Evolutionary conservation across 164 flowering plant genomes (phyloP), one percentile per base, ranked within the genome.

Genomic region (Berberis vulgaris): DNA sequence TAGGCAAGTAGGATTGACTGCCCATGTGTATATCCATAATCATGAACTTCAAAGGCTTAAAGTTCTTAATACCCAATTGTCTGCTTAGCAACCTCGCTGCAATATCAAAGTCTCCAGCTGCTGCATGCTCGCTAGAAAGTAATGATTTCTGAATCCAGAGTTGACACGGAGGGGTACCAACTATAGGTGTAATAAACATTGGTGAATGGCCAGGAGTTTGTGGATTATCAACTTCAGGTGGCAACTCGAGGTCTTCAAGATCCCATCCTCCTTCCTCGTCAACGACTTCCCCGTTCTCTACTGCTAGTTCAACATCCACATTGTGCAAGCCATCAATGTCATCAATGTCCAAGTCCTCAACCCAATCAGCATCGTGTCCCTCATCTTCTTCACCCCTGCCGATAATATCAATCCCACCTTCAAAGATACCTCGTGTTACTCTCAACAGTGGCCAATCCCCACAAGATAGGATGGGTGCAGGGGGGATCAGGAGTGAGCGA

Each of bases 111-210:
- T 87, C 82, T 41, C 96, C 98, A 62, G 95, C 95, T 46, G 98
- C 98, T 43, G 95, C 98, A 77, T 92, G 98, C 64, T 89, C 98
- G 39, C 91, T 91, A 50, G 96, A 93, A 69, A 92, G 88, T 60
- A 95, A 86, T 1, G 96, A 92, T 60, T 67, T 80, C 73, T 87
- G 95, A 43, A 62, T 78, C 98, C 98, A 89, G 50, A 86, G 84
- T 76, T 86, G 96, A 76, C 85, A 86, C 1, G 84, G 89, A 50
- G 95, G 85, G 86, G 85, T 84, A 11, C 98, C 98, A 44, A 82
- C 87, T 53, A 82, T 79, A 7, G 95, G 98, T 41, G 88, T 76
- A 38, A 87, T 89, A 79, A 92, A 89, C 6, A 66, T 78, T 10
- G 85, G 63, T 38, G 87, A 77, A 0, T 80, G 88, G 6, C 82